Base-by-base conservation (phyloP, 805 yeast genomes). In the Barnettozyma californica region DNA sequence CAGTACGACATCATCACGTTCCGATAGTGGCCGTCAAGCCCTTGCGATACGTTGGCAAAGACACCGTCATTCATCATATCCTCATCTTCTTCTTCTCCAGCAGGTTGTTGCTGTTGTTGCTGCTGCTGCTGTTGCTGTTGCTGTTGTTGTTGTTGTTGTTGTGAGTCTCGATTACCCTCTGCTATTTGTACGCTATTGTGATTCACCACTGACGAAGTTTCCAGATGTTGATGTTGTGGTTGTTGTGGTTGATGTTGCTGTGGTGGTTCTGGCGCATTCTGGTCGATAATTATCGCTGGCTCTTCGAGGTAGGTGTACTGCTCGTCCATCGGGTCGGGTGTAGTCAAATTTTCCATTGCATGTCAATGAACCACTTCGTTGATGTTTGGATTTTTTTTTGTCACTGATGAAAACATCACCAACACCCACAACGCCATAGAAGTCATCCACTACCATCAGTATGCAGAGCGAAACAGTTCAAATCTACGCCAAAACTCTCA, bases 1-100 rank as follows among this genome's bases (percentile, higher is more conserved):
- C 99, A 94, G 65, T 92, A 94, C 53, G 87, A 91, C 79, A 95
- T 84, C 91, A 94, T 87, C 72, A 84, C 77, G 57, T 87, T 91
- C 51, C 89, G 77, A 67, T 90, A 84, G 49, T 81, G 78, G 2
- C 96, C 96, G 7, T 75, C 74, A 19, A 92, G 71, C 1, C 97
- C 98, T 61, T 90, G 97, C 2, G 95, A 97, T 7, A 94, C 98
- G 65, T 94, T 94, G 52, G 79, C 75, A 60, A 88, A 88, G 20
- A 87, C 88, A 46, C 86, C 83, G 9, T 79, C 82, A 2, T 33
- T 23, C n/a, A 77, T 78, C 59, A 59, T 53, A 37, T 54, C 55
- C 23, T 66, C 69, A 8, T 71, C 77, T 1, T 64, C 65, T n/a
- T 61, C 64, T 8, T 46, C 53, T 18, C 53, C 63, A 2, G 49